Base-by-base conservation (phyloP, 139 green algal species). In the Micromonas commoda region DNA sequence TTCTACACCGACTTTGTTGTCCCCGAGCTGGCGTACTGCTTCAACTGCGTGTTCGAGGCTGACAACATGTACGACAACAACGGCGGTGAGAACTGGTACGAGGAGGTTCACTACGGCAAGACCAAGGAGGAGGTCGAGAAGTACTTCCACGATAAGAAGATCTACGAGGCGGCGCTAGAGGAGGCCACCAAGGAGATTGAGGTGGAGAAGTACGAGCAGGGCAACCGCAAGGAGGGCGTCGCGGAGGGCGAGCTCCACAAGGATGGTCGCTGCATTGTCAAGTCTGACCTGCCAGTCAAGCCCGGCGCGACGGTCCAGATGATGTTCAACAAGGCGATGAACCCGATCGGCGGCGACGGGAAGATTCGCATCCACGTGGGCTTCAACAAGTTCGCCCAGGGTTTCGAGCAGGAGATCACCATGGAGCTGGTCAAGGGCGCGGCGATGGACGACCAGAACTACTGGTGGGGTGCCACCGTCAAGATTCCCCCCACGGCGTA, bases 401-500 rank as follows among this genome's bases (percentile, higher is more conserved):
- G 69, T 20, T 31, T 66, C 20, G 70, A 68, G 65, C 31, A 53
- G 5, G 39, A 73, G 35, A 34, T 64, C 64, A 66, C n/a, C 20
- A 4, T 76, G 21, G 3, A 9, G n/a, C 68, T n/a, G 34, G 68
- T 39, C 21, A 71, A 57, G 21, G 28, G 38, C 26, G 26, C 57
- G 64, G 23, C 16, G 0, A 1, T 53, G 65, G 76, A 81, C 76
- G 64, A 81, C 6, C 26, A 76, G 37, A 81, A 75, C 64, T 31
- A 87, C 74, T 95, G 91, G 91, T 92, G 74, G 63, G 81, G 76
- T 3, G 67, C 71, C 2, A 20, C 61, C 37, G 38, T 95, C 21
- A 76, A 89, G 16, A 83, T 96, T 34, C 88, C 86, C 0, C 75
- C 80, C 31, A 34, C 23, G 32, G 74, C 38, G 60, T 65, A 57